A percentile compares a stretch with the other conserved stretches of the same genome.
Conservation (phyloP, 768 basidiomycete species). For the Aureoboletus auriporus region DNA sequence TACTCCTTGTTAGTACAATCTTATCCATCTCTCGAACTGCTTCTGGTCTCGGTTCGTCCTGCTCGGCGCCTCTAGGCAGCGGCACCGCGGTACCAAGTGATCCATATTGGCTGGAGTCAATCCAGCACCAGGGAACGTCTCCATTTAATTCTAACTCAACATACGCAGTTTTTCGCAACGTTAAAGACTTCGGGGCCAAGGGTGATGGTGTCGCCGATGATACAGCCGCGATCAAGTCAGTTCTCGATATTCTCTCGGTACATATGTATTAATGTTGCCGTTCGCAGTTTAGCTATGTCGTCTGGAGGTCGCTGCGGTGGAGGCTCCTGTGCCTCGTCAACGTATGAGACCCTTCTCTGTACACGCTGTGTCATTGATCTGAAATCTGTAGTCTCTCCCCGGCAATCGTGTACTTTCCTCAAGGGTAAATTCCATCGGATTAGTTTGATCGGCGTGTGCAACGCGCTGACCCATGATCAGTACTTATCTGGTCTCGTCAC, state of each 20-base stretch:
- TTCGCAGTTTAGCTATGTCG: conserved; percentile 56
- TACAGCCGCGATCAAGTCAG: conserved; percentile 67
- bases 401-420: conserved; percentile 71
- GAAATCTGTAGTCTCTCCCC: conserved; percentile 38
- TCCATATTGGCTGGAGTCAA: conserved; percentile 68
- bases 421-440: conserved; percentile 40
- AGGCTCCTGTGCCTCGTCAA: conserved; percentile 45
- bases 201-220: conserved; percentile 72
- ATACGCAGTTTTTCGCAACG: conserved; percentile 75
- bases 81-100: conserved; percentile 40
- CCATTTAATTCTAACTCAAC: conserved; percentile 52
- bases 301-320: conserved; percentile 58
- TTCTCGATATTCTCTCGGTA: not conserved
- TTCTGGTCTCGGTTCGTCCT: conserved; percentile 42
- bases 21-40: not conserved
- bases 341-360: conserved; percentile 24
- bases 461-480: conserved; percentile 30
- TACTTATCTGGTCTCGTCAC: conserved; percentile 60
- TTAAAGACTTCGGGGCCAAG: conserved; percentile 55
- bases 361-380: not conserved
- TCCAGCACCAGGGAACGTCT: conserved; percentile 66
- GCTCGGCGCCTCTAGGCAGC: conserved; percentile 39
- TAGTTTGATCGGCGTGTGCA: not conserved
- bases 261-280: conserved; percentile 3
- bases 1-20: conserved; percentile 8